A percentile compares a stretch with the other conserved stretches of the same genome.
These are phyloP conservation scores for Dactylellina cionopaga DNA, from an alignment of 2,329 filamentous ascomycete genomes.

Conservation along the genomic window DNA sequence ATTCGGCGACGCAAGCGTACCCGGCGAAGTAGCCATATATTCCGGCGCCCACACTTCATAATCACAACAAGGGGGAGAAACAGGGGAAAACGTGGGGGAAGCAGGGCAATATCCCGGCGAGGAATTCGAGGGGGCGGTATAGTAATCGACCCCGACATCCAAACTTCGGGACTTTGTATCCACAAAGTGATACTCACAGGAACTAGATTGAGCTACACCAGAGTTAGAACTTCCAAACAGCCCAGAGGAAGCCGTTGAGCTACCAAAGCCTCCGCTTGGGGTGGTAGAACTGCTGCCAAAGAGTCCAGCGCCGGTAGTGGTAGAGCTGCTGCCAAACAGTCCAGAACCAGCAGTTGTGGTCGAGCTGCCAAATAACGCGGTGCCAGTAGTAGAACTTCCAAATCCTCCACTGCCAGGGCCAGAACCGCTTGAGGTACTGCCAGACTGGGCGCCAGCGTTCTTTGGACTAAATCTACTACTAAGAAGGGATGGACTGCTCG, in stretches of 20 bases:
- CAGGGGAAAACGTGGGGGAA: not conserved
- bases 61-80: too few species aligned
- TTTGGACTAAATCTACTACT: too few species aligned
- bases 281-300: too few species aligned
- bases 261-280: too few species aligned
- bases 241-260: not conserved
- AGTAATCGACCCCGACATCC: conserved; percentile 20
- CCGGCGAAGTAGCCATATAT: not conserved
- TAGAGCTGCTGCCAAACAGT: not conserved
- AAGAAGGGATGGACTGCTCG: too few species aligned
- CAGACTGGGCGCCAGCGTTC: too few species aligned
- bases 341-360: not conserved
- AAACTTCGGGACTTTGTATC: too few species aligned
- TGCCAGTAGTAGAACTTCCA: not conserved
- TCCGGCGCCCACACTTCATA: too few species aligned
- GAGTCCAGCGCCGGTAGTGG: not conserved
- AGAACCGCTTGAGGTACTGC: too few species aligned
- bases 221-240: conserved; percentile 7
- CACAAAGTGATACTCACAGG: conserved; percentile 4
- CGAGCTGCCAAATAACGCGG: not conserved
- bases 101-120: not conserved
- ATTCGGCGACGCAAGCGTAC: not conserved
- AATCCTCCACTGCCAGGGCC: too few species aligned
- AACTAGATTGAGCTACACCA: not conserved
- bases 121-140: too few species aligned